Percentiles rank a stretch among this genome's conserved stretches.
phyloP scores from a whole-genome alignment of 2,329 filamentous ascomycete genomes.

The Fusarium fujikuroi region DNA sequence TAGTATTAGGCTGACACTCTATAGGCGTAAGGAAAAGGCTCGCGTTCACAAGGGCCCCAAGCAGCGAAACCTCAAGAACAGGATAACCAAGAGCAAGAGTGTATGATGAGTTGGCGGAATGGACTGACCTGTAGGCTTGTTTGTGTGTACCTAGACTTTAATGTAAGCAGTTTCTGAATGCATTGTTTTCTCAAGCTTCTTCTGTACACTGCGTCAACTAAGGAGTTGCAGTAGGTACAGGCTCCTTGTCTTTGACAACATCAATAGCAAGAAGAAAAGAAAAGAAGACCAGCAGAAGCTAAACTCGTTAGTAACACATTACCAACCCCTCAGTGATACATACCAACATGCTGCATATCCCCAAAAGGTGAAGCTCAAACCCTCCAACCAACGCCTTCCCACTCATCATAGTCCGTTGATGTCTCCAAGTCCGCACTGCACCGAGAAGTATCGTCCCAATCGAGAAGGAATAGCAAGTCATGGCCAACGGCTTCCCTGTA shows the following conservation, averaged over 20 bases:
- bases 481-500: constrained; percentile 68
- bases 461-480: constrained; percentile 54
- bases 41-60: not conserved
- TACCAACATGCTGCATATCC: constrained; percentile 34
- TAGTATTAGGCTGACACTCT: not conserved
- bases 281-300: constrained; percentile 42
- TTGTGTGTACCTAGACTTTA: not conserved
- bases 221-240: not conserved
- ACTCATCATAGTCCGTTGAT: constrained; percentile 45
- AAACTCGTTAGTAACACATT: constrained; percentile 4
- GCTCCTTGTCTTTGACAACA: constrained; percentile 15
- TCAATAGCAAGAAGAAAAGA: constrained; percentile 40
- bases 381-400: constrained; percentile 49
- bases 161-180: not conserved
- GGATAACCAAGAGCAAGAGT: not conserved
- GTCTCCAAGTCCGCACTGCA: constrained; percentile 46
- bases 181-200: not conserved
- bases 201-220: not conserved
- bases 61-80: not conserved
- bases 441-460: constrained; percentile 50
- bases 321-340: not conserved
- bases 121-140: not conserved
- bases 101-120: not conserved
- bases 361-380: constrained; percentile 44
- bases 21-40: not conserved